phyloP scores from a whole-genome alignment of 352 stramenopile species.

The Phytophthora europaea region DNA sequence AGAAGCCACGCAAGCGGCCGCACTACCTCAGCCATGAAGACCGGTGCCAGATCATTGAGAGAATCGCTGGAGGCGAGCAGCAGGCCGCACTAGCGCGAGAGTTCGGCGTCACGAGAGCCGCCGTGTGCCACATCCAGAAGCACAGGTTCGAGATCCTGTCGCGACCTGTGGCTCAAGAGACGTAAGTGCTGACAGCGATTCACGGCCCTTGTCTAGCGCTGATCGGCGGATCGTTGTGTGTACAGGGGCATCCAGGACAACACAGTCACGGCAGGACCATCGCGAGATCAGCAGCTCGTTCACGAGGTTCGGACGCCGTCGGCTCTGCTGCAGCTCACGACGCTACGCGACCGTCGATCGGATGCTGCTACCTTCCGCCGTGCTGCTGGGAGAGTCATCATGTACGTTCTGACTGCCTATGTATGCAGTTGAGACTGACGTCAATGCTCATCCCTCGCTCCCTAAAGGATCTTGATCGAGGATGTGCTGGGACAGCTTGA shows the following conservation, averaged over 20 bases:
- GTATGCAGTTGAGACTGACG: background rate
- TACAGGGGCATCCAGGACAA: background rate
- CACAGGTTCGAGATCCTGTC: conserved; percentile 10
- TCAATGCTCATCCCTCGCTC: background rate
- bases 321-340: background rate
- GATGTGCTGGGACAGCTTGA: conserved; percentile 10
- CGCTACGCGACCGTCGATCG: conserved; percentile 1
- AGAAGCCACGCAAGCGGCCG: conserved; percentile 7
- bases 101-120: conserved; percentile 5
- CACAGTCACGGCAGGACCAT: background rate
- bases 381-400: conserved; percentile 7
- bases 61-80: conserved; percentile 3
- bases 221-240: background rate
- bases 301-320: conserved; percentile 5
- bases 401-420: background rate
- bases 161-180: background rate
- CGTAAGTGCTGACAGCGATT: background rate
- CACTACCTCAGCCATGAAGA: conserved; percentile 13
- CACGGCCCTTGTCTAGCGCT: background rate
- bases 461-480: conserved; percentile 8
- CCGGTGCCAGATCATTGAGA: conserved; percentile 8
- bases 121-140: conserved; percentile 13
- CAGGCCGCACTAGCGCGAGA: conserved; percentile 9
- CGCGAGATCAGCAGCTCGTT: conserved; percentile 1
- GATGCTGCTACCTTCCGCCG: conserved; percentile 6